Conservation (phyloP, 306 rosid species). For the Datisca glomerata region DNA sequence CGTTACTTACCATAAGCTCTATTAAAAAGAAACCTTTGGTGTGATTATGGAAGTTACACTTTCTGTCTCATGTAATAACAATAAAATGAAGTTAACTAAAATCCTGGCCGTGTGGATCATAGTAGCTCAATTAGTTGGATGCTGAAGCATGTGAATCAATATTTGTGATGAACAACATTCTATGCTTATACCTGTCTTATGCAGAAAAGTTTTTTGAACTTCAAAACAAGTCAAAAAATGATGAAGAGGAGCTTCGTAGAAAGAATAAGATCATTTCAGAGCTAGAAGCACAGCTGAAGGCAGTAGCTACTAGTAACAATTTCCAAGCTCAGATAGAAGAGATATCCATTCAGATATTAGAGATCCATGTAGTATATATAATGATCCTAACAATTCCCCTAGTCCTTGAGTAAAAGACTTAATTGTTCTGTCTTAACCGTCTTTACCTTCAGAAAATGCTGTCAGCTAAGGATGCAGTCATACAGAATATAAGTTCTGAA, state of each 20-base stretch:
- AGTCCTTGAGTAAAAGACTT: slow-evolving; percentile 2
- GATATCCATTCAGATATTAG: slow-evolving; percentile 37
- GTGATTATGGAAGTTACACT: no score
- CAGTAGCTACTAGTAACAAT: slow-evolving; percentile 26
- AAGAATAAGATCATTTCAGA: slow-evolving; percentile 54
- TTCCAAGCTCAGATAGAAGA: slow-evolving; percentile 43
- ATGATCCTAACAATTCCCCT: background rate
- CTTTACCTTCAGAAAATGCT: slow-evolving; percentile 52
- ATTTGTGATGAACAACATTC: no score
- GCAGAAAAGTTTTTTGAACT: slow-evolving; percentile 47
- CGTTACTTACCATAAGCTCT: background rate
- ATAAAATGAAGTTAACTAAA: background rate
- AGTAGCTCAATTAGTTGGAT: background rate
- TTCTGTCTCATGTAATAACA: no score
- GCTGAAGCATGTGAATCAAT: no score
- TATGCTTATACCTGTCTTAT: slow-evolving; percentile 11
- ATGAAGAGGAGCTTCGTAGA: slow-evolving; percentile 37
- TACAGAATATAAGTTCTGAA: slow-evolving; percentile 43
- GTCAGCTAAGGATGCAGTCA: slow-evolving; percentile 37
- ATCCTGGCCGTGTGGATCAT: background rate
- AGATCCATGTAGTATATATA: background rate
- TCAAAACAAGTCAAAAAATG: slow-evolving; percentile 33
- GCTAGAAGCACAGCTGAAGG: slow-evolving; percentile 52
- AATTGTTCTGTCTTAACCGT: slow-evolving; percentile 32
- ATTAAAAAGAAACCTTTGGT: no score